phyloP scores from a whole-genome alignment of 257 asterid genomes.

The Echium plantagineum region DNA sequence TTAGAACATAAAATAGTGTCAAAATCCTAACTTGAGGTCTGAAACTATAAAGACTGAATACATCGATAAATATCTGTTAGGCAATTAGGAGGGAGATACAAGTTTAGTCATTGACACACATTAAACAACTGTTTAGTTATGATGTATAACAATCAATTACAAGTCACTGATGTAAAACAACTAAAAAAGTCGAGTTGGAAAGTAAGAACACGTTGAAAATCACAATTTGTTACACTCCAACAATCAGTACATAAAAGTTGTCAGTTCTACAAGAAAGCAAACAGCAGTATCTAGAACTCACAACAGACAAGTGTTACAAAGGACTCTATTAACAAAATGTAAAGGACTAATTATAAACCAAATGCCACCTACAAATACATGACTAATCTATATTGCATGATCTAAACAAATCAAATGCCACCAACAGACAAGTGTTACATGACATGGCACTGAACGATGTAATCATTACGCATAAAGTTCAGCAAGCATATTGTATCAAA shows the following conservation, averaged over 20 bases:
- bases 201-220: too few species aligned
- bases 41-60: neutral
- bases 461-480: too few species aligned
- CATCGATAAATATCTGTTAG: too few species aligned
- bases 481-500: too few species aligned
- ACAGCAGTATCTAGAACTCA: neutral
- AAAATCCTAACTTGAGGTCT: neutral
- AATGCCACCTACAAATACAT: neutral
- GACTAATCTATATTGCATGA: too few species aligned
- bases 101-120: neutral
- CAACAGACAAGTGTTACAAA: neutral
- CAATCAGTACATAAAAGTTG: too few species aligned
- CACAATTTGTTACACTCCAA: too few species aligned
- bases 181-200: too few species aligned
- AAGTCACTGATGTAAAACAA: neutral
- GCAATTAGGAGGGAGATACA: too few species aligned
- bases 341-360: neutral
- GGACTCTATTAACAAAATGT: neutral
- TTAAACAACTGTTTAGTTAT: neutral
- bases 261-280: neutral
- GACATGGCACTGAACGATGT: neutral
- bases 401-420: neutral
- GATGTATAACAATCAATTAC: neutral
- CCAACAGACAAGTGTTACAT: neutral
- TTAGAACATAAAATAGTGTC: neutral